These are phyloP conservation scores for Candida odintsovae DNA, from an alignment of 805 yeast species.

Conservation along the genomic window DNA sequence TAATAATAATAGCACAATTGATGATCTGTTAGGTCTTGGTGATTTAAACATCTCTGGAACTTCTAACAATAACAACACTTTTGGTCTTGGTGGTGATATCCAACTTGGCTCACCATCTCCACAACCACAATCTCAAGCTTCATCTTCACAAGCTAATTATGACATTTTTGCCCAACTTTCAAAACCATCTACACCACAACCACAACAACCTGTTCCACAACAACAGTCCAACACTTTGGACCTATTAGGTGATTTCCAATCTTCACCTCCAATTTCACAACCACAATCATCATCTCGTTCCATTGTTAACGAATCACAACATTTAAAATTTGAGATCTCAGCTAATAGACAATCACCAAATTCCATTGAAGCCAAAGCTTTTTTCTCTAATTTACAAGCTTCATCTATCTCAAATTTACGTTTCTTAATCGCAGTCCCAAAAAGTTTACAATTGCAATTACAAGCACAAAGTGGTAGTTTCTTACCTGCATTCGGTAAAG, in stretches of 20 bases:
- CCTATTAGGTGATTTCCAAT: constrained; percentile 16
- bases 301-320: constrained; percentile 37
- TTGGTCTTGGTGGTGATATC: constrained; percentile 52
- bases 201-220: constrained; percentile 17
- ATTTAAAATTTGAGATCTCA: constrained; percentile 45
- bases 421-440: constrained; percentile 69
- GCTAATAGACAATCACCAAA: constrained; percentile 31
- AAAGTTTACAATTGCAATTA: constrained; percentile 48
- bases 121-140: constrained; percentile 12
- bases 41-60: constrained; percentile 25
- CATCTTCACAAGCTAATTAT: constrained; percentile 21
- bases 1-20: constrained; percentile 39
- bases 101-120: constrained; percentile 30
- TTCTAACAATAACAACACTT: constrained; percentile 11
- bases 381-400: constrained; percentile 45
- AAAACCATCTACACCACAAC: constrained; percentile 10
- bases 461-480: constrained; percentile 55
- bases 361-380: constrained; percentile 38
- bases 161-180: constrained; percentile 20
- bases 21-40: constrained; percentile 71
- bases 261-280: constrained; percentile 9
- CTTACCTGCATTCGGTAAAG: constrained; percentile 40
- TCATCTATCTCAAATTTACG: constrained; percentile 44
- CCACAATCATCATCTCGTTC: constrained; percentile 15
- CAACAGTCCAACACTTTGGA: constrained; percentile 15